Evolutionary conservation across 23 red algal genomes (phyloP), one percentile per base, ranked within the genome.

Genomic region (Gracilaria vermiculophylla): DNA sequence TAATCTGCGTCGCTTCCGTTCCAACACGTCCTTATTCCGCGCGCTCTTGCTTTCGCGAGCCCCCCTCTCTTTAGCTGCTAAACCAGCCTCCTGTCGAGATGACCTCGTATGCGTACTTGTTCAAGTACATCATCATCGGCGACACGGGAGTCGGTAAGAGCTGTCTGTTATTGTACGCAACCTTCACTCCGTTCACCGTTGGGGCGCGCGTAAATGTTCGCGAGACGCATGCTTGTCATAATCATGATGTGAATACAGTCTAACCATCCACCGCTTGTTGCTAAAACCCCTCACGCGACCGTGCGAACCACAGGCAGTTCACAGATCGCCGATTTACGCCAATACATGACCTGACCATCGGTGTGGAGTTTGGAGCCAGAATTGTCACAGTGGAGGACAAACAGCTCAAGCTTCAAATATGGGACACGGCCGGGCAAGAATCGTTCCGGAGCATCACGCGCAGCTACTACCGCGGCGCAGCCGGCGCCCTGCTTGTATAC

Each of bases 81-180:
- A 39, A 3, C 35, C 64, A 19, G 20, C 34, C 33, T 53, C n/a
- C 43, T 27, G 27, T 45, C 57, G 57, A 69, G 24, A 85, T 85
- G 84, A 76, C 84, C 13, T 93, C 90, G 13, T 98, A 98, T 90
- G 95, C 95, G 20, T 98, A 98, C 80, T 79, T 98, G 39, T 98
- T 98, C 88, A 98, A 98, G 78, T 94, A 91, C 80, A 98, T 98
- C 81, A 98, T 98, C 73, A 98, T 98, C 75, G 96, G 96, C 67
- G 86, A 96, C 69, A 92, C 94, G n/a, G 86, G 94, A 51, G 85
- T 91, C 55, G 94, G 94, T 41, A 96, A 98, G 65, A 88, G 84
- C 52, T 88, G 84, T 62, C 57, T 88, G 37, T 17, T 88, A 61
- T 77, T 88, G 69, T 92, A 86, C 53, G 85, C 33, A 29, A 53